These are phyloP conservation scores for Fusarium ambrosium DNA, from an alignment of 2,329 filamentous ascomycete genomes.

Conservation along the genomic window DNA sequence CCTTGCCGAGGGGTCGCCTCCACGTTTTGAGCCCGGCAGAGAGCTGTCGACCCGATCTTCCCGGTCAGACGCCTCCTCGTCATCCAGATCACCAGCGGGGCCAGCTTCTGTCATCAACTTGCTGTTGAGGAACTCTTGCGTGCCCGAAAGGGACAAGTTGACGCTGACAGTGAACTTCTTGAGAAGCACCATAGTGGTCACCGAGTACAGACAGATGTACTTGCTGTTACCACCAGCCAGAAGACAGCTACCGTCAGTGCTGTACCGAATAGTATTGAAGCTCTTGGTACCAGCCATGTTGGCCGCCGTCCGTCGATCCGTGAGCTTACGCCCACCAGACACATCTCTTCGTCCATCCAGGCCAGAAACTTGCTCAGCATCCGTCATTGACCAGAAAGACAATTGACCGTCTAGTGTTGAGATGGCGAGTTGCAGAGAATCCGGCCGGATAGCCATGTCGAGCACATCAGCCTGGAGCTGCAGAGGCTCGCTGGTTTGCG, in stretches of 20 bases:
- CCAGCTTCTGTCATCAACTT: slow-evolving; percentile 92
- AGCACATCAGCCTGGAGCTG: slow-evolving; percentile 94
- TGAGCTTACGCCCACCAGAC: slow-evolving; percentile 89
- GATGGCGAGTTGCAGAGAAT: slow-evolving; percentile 90
- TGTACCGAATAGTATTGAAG: slow-evolving; percentile 90
- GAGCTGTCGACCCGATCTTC: slow-evolving; percentile 85
- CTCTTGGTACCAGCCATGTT: slow-evolving; percentile 92
- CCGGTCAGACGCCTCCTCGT: slow-evolving; percentile 87
- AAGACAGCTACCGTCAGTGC: slow-evolving; percentile 90
- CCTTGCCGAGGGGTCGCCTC: slow-evolving; percentile 83
- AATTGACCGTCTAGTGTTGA: slow-evolving; percentile 94
- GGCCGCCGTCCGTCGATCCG: slow-evolving; percentile 90
- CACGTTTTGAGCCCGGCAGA: slow-evolving; percentile 88
- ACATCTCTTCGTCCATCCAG: slow-evolving; percentile 93
- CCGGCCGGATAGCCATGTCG: slow-evolving; percentile 87
- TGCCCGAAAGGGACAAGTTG: slow-evolving; percentile 95
- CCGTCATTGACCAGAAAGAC: slow-evolving; percentile 93
- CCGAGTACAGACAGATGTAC: slow-evolving; percentile 98
- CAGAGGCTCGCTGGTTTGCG: slow-evolving; percentile 93
- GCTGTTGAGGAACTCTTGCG: slow-evolving; percentile 97
- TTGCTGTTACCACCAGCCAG: slow-evolving; percentile 97
- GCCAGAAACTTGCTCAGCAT: slow-evolving; percentile 87
- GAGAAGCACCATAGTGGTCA: slow-evolving; percentile 88
- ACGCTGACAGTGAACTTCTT: slow-evolving; percentile 97
- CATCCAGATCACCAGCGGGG: slow-evolving; percentile 85